These are phyloP conservation scores for Excoecaria cochinchinensis DNA, from an alignment of 345 rosid genomes.

Conservation along the genomic window DNA sequence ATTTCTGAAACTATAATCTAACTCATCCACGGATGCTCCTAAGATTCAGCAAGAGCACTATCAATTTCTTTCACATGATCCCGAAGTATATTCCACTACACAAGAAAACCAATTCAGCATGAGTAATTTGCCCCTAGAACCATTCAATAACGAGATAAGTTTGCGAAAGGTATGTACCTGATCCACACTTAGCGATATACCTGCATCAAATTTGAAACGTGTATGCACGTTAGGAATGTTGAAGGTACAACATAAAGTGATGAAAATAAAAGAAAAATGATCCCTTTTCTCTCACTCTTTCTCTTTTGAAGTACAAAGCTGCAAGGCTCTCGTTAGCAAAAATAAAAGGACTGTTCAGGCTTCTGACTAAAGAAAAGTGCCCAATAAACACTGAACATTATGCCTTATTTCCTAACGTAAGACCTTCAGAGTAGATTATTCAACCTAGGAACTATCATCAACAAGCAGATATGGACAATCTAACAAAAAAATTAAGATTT, in stretches of 20 bases:
- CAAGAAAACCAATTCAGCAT: neutral
- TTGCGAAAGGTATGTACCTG: conserved; percentile 55
- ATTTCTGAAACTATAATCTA: neutral
- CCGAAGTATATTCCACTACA: conserved; percentile 68
- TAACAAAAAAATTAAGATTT: neutral
- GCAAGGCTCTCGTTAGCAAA: neutral
- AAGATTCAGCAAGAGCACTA: conserved; percentile 53
- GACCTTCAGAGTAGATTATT: neutral
- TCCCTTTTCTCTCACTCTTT: neutral
- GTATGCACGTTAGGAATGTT: neutral
- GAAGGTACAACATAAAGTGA: neutral
- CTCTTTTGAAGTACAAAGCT: neutral
- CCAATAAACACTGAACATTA: no score
- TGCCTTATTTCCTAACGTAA: neutral
- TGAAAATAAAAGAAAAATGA: neutral
- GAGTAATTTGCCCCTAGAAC: neutral
- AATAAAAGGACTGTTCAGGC: neutral
- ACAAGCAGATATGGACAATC: neutral
- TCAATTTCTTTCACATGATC: conserved; percentile 61
- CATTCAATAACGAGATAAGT: neutral
- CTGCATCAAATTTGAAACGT: conserved; percentile 35
- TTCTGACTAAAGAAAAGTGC: neutral
- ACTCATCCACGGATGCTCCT: conserved; percentile 9
- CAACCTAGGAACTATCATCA: neutral
- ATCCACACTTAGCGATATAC: conserved; percentile 73